Evolutionary conservation across 2,329 filamentous ascomycete genomes (phyloP).

Genomic region (Scedosporium apiospermum): DNA sequence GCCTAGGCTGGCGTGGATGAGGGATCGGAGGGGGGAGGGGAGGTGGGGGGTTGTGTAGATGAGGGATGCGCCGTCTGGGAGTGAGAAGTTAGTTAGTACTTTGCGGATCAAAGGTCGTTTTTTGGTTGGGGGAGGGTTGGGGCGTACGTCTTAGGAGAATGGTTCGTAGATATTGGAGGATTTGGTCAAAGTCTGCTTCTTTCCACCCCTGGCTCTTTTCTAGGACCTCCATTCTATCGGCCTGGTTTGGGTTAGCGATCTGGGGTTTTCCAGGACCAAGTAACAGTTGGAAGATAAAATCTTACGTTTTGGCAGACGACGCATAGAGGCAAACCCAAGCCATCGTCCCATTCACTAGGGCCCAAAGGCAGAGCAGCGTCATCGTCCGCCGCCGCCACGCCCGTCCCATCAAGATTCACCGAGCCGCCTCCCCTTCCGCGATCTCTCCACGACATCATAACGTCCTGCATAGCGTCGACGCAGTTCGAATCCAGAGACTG

Average conservation of each 20-base stretch:
- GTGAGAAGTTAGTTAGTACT: slow-evolving; percentile 13
- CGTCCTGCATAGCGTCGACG: slow-evolving; percentile 77
- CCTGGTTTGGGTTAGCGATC: slow-evolving; percentile 30
- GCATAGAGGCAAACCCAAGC: slow-evolving; percentile 74
- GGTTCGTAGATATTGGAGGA: slow-evolving; percentile 86
- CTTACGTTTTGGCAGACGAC: slow-evolving; percentile 92
- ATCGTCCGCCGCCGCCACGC: slow-evolving; percentile 47
- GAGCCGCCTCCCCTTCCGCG: slow-evolving; percentile 57
- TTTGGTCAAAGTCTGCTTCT: slow-evolving; percentile 93
- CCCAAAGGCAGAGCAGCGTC: slow-evolving; percentile 69
- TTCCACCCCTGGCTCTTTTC: slow-evolving; percentile 90
- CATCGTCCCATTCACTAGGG: slow-evolving; percentile 89
- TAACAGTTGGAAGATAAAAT: slow-evolving; percentile 10
- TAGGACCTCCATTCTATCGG: slow-evolving; percentile 81
- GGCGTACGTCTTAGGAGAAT: slow-evolving; percentile 72
- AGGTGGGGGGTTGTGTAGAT: slow-evolving; percentile 75
- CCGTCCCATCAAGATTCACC: slow-evolving; percentile 52
- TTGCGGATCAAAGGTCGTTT: not conserved
- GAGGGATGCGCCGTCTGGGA: slow-evolving; percentile 67
- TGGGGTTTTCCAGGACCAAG: slow-evolving; percentile 4
- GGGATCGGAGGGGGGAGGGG: slow-evolving; percentile 64
- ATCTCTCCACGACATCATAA: slow-evolving; percentile 72
- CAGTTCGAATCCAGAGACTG: slow-evolving; percentile 64
- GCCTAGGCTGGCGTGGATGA: slow-evolving; percentile 77
- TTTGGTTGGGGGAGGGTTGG: slow-evolving; percentile 8